A percentile compares a stretch with the other conserved stretches of the same genome.
phyloP scores from a whole-genome alignment of 352 stramenopile species.

The Globisporangium orthogonon region DNA sequence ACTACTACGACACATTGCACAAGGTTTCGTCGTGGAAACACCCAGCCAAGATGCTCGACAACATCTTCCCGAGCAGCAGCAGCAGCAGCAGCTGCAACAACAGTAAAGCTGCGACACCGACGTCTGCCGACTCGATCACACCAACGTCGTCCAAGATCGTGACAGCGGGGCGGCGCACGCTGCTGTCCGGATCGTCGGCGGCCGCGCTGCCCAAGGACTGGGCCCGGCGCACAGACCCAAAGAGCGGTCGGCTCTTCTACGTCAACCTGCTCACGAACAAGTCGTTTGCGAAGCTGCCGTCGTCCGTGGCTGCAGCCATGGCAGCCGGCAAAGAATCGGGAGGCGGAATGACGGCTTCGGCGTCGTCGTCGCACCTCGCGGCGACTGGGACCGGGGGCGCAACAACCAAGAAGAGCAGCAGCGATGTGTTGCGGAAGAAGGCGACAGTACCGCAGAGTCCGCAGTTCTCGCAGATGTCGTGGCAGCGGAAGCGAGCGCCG shows the following conservation, averaged over 20 bases:
- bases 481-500: constrained; percentile 55
- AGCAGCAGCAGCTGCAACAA: background rate
- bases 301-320: constrained; percentile 66
- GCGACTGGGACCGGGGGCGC: background rate
- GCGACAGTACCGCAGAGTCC: constrained; percentile 60
- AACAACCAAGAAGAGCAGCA: constrained; percentile 4
- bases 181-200: constrained; percentile 22
- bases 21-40: constrained; percentile 75
- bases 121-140: constrained; percentile 34
- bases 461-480: constrained; percentile 81
- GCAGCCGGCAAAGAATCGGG: background rate
- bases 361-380: constrained; percentile 3
- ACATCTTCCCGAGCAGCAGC: constrained; percentile 29
- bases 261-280: constrained; percentile 84
- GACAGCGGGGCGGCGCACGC: constrained; percentile 9
- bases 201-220: constrained; percentile 69
- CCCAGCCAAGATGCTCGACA: constrained; percentile 52
- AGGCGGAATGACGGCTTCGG: background rate
- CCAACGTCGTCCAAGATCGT: constrained; percentile 24
- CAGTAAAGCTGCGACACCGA: constrained; percentile 14
- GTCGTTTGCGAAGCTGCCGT: constrained; percentile 68
- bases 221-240: constrained; percentile 67
- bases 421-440: constrained; percentile 26
- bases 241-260: constrained; percentile 76
- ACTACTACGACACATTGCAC: constrained; percentile 70